These are phyloP conservation scores for Ogataea pini DNA, from an alignment of 805 yeast species.

Conservation along the genomic window DNA sequence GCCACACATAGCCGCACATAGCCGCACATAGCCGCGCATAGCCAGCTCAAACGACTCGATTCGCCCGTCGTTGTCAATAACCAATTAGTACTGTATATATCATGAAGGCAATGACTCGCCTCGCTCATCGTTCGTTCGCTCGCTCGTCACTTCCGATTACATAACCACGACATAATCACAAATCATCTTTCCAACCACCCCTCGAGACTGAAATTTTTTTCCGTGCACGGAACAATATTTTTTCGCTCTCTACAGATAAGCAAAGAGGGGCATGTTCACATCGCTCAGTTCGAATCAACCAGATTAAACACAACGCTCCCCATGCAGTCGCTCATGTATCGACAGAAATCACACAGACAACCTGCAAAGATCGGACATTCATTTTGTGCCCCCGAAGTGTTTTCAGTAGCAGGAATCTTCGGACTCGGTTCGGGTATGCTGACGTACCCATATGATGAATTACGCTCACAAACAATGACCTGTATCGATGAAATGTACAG, in stretches of 20 bases:
- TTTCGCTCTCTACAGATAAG: neutral
- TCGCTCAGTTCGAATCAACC: neutral
- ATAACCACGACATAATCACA: too few species aligned
- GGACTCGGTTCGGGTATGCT: neutral
- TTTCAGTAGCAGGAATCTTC: constrained; percentile 5
- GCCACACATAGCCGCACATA: too few species aligned
- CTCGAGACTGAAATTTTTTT: neutral
- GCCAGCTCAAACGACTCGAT: too few species aligned
- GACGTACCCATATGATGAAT: neutral
- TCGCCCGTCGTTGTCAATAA: too few species aligned
- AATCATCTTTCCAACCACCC: neutral
- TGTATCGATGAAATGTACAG: constrained; percentile 7
- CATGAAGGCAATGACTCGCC: too few species aligned
- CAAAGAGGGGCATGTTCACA: neutral
- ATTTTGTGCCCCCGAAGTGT: constrained; percentile 2
- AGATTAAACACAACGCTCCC: neutral
- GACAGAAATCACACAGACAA: neutral
- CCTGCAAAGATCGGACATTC: neutral
- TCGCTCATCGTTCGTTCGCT: too few species aligned
- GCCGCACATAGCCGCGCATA: too few species aligned
- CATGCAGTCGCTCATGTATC: constrained; percentile 4
- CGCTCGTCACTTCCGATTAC: too few species aligned
- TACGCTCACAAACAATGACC: constrained; percentile 3
- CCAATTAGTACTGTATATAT: too few species aligned
- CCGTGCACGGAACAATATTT: constrained; percentile 1